These are phyloP conservation scores for Metschnikowia shivogae DNA, from an alignment of 805 yeast genomes.

Conservation along the genomic window DNA sequence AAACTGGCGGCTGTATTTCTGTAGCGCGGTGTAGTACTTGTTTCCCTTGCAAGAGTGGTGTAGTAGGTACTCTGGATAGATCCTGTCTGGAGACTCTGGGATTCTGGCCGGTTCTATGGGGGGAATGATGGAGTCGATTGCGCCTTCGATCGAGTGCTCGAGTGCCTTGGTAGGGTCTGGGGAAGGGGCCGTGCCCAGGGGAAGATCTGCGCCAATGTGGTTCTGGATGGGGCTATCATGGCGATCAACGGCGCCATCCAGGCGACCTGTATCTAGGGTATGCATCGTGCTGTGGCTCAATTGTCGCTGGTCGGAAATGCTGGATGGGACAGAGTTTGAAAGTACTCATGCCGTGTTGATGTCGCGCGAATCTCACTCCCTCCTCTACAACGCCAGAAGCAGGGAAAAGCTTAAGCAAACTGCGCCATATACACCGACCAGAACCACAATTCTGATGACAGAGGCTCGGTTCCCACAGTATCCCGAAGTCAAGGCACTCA, in stretches of 20 bases:
- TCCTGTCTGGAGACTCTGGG: not conserved
- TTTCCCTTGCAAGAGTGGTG: conserved; percentile 28
- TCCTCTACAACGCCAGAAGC: too few species aligned
- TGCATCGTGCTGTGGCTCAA: too few species aligned
- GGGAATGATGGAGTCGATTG: not conserved
- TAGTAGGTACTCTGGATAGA: conserved; percentile 34
- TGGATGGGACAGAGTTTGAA: too few species aligned
- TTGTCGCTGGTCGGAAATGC: too few species aligned
- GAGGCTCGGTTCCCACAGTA: conserved; percentile 44
- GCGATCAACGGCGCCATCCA: too few species aligned
- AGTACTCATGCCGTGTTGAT: too few species aligned
- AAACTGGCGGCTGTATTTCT: conserved; percentile 34
- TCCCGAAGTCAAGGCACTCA: conserved; percentile 29
- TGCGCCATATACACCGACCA: not conserved
- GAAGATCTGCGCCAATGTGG: too few species aligned
- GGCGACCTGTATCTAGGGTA: too few species aligned
- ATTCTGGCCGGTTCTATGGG: not conserved
- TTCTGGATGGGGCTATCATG: too few species aligned
- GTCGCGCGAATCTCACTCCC: too few species aligned
- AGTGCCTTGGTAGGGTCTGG: not conserved
- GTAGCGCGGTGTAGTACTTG: conserved; percentile 30
- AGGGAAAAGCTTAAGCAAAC: not conserved
- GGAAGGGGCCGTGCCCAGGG: not conserved
- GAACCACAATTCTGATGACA: not conserved
- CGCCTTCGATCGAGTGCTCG: not conserved